Evolutionary conservation across 2,329 filamentous ascomycete species (phyloP).

Genomic region (Thielaviopsis punctulata): DNA sequence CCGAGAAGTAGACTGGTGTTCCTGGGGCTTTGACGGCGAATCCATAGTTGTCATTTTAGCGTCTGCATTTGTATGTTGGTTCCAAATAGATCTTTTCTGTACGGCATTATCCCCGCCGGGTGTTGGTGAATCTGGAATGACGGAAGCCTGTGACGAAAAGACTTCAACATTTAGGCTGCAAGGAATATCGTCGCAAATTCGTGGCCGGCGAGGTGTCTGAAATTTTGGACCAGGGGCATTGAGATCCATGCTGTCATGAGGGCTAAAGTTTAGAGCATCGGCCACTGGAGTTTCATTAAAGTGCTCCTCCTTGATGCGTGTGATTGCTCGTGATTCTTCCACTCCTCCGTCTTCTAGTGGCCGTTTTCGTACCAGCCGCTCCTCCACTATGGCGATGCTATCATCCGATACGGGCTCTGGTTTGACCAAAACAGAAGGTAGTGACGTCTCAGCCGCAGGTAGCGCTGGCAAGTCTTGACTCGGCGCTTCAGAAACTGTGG

Average conservation of each 20-base stretch:
- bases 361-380: constrained; percentile 7
- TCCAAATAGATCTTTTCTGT: neutral
- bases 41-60: neutral
- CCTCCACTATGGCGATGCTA: constrained; percentile 1
- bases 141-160: constrained; percentile 4
- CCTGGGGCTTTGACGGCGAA: neutral
- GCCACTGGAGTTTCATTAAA: neutral
- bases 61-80: neutral
- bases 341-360: neutral
- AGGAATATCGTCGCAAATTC: neutral
- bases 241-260: constrained; percentile 4
- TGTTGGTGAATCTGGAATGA: constrained; percentile 9
- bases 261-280: constrained; percentile 1
- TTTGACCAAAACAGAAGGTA: constrained; percentile 23
- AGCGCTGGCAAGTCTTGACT: constrained; percentile 1
- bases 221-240: neutral
- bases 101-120: neutral
- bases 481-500: neutral
- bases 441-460: neutral
- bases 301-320: constrained; percentile 9
- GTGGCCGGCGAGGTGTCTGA: neutral
- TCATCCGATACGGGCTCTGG: constrained; percentile 22
- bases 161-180: constrained; percentile 8
- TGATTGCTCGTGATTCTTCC: neutral
- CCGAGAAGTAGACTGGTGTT: neutral